These are phyloP conservation scores for Cladosporium sp. DNA, from an alignment of 2,329 filamentous ascomycete genomes.

Conservation along the genomic window DNA sequence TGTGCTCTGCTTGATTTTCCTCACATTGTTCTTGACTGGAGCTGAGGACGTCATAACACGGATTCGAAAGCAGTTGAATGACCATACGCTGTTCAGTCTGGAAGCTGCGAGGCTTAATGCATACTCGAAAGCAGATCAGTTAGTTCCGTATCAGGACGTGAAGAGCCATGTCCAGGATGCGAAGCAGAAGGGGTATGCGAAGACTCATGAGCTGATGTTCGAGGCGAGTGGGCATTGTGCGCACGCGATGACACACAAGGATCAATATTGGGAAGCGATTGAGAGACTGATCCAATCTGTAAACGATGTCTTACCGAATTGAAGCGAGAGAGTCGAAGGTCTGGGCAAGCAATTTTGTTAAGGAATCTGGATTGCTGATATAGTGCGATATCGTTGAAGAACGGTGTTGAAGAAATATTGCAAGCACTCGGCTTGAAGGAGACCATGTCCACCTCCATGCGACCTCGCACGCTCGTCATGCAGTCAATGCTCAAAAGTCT, in stretches of 20 bases:
- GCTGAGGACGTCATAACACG: conserved; percentile 13
- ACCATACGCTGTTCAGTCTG: conserved; percentile 12
- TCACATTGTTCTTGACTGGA: conserved; percentile 2
- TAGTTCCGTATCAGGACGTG: conserved; percentile 55
- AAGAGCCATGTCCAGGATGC: conserved; percentile 51
- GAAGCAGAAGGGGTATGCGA: conserved; percentile 45
- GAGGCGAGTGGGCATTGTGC: conserved; percentile 58
- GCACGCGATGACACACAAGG: conserved; percentile 23
- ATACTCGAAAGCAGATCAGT: conserved; percentile 55
- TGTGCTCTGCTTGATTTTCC: conserved; percentile 9
- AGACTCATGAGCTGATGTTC: conserved; percentile 50
- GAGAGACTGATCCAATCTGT: background rate
- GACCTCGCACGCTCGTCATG: too few relatives aligned
- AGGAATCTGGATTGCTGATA: too few relatives aligned
- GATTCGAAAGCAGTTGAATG: conserved; percentile 14
- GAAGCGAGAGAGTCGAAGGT: background rate
- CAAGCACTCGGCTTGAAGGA: too few relatives aligned
- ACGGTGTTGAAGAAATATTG: too few relatives aligned
- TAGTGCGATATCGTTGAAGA: too few relatives aligned
- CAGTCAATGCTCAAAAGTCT: too few relatives aligned
- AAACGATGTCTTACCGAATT: background rate
- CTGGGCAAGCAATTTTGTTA: too few relatives aligned
- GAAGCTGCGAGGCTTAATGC: conserved; percentile 49
- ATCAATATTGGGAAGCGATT: conserved; percentile 9
- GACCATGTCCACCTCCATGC: too few relatives aligned